Percentiles rank a stretch among this genome's conserved stretches.
Evolutionary conservation across 805 yeast genomes (phyloP).

Genomic region (Suhomyces pyralidae): DNA sequence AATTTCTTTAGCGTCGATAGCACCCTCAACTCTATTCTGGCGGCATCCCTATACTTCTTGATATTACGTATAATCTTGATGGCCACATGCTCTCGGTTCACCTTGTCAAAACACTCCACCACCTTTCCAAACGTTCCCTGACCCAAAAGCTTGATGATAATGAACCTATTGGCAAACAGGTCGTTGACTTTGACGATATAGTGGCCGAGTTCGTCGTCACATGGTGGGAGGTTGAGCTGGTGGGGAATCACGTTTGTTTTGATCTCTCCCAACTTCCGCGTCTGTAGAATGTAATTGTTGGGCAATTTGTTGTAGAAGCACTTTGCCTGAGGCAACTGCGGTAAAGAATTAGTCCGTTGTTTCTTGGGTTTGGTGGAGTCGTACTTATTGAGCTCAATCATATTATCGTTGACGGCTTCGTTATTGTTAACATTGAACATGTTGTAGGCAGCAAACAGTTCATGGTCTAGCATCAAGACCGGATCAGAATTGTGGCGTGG

Average conservation of each 20-base stretch:
- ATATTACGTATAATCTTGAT: slow-evolving; percentile 89
- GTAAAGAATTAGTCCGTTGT: slow-evolving; percentile 42
- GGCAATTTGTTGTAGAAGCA: slow-evolving; percentile 42
- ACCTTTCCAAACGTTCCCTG: slow-evolving; percentile 95
- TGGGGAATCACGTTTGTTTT: slow-evolving; percentile 40
- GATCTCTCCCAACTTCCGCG: slow-evolving; percentile 39
- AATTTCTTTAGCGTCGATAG: slow-evolving; percentile 67
- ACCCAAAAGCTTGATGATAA: slow-evolving; percentile 67
- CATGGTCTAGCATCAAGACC: slow-evolving; percentile 32
- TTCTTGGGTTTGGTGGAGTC: slow-evolving; percentile 21
- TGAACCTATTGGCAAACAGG: slow-evolving; percentile 70
- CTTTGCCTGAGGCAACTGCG: slow-evolving; percentile 44
- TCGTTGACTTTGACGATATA: slow-evolving; percentile 60
- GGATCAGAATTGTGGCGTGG: slow-evolving; percentile 29
- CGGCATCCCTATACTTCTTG: slow-evolving; percentile 93
- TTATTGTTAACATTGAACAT: slow-evolving; percentile 41
- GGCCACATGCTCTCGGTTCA: slow-evolving; percentile 65
- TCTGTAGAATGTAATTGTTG: slow-evolving; percentile 31
- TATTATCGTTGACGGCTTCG: background rate
- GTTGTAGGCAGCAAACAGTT: slow-evolving; percentile 41
- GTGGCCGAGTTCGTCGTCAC: slow-evolving; percentile 74
- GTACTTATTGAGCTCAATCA: background rate
- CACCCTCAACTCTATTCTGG: slow-evolving; percentile 86
- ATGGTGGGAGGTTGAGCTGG: slow-evolving; percentile 29
- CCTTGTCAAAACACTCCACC: slow-evolving; percentile 72